Conservation (phyloP, 139 green algal species). For the Tetradesmus obliquus region DNA sequence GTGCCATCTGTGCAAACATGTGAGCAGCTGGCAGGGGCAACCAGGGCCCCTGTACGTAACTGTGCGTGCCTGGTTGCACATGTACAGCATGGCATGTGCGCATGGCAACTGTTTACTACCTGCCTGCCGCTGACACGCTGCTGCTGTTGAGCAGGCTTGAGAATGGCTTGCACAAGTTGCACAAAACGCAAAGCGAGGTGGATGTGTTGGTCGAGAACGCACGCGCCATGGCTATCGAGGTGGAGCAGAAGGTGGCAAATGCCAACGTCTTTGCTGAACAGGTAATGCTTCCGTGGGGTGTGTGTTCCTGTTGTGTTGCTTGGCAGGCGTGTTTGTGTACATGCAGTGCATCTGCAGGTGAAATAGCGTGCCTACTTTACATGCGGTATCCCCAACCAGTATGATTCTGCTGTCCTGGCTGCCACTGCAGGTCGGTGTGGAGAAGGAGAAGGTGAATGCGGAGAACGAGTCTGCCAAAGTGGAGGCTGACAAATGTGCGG, state of each 20-base stretch:
- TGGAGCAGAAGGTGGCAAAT: slow-evolving; percentile 88
- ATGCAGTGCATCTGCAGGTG: not conserved
- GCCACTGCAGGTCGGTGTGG: slow-evolving; percentile 68
- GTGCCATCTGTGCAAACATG: not conserved
- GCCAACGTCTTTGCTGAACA: slow-evolving; percentile 89
- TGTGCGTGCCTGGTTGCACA: no score
- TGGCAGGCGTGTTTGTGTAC: not conserved
- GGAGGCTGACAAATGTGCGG: slow-evolving; percentile 87
- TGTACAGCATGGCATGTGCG: no score
- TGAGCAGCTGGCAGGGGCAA: no score
- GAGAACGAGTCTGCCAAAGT: slow-evolving; percentile 85
- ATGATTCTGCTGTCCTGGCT: not conserved
- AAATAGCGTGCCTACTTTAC: not conserved
- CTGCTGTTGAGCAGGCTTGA: slow-evolving; percentile 65
- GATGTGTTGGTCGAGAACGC: slow-evolving; percentile 90
- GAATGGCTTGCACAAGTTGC: slow-evolving; percentile 88
- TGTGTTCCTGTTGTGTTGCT: no score
- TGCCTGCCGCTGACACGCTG: not conserved
- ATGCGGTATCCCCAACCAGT: not conserved
- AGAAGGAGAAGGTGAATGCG: slow-evolving; percentile 91
- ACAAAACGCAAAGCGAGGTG: slow-evolving; percentile 84
- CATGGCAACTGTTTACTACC: not conserved
- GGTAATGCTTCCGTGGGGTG: slow-evolving; percentile 51
- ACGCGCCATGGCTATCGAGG: slow-evolving; percentile 86
- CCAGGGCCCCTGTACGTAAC: no score